These are phyloP conservation scores for Diaporthe destruens DNA, from an alignment of 2,329 filamentous ascomycete genomes.

Conservation along the genomic window DNA sequence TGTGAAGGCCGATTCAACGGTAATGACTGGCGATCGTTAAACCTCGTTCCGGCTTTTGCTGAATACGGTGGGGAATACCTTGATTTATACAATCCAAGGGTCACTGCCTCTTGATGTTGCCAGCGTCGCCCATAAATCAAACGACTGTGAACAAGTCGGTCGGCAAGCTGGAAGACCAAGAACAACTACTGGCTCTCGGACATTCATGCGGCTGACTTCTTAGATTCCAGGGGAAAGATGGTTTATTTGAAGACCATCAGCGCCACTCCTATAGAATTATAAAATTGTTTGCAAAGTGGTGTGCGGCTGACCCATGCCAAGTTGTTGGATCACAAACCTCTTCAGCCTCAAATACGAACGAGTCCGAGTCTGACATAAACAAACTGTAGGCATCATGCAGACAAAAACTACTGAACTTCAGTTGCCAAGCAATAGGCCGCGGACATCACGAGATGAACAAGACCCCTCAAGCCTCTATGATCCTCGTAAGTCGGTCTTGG, in stretches of 20 bases:
- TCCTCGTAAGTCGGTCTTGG: constrained; percentile 16
- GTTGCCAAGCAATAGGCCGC: constrained; percentile 13
- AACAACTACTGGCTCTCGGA: constrained; percentile 14
- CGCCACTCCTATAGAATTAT: neutral
- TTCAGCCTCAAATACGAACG: constrained; percentile 24
- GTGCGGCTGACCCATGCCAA: constrained; percentile 12
- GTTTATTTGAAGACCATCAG: neutral
- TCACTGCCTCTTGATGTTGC: neutral
- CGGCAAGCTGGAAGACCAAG: constrained; percentile 2
- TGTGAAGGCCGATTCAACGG: neutral
- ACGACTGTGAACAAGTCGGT: neutral
- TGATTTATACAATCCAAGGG: neutral
- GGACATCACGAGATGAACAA: constrained; percentile 19
- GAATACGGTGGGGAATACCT: neutral
- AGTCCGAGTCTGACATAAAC: neutral
- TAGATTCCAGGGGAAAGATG: neutral
- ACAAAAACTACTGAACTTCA: neutral
- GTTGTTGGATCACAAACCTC: neutral
- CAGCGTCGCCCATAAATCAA: neutral
- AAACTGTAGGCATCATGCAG: neutral
- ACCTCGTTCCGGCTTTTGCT: neutral
- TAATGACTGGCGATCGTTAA: neutral
- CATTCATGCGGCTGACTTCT: neutral
- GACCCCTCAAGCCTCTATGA: neutral
- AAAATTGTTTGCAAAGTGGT: constrained; percentile 1